Evolutionary conservation across 768 basidiomycete genomes (phyloP), one percentile per base, ranked within the genome.

Genomic region (Leccinum pellstonianum): DNA sequence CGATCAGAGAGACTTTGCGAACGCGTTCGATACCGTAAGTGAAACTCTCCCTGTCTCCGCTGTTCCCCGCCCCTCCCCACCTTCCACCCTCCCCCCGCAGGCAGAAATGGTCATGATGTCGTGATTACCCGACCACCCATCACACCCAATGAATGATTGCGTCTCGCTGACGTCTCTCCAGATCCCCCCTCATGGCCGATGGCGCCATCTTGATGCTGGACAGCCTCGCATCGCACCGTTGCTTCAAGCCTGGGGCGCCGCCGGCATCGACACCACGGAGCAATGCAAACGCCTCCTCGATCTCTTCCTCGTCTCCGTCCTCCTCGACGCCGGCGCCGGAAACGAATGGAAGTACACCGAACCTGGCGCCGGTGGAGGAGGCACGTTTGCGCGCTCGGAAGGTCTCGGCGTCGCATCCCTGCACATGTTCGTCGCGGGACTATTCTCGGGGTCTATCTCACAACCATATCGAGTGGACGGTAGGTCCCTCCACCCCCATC

Each of bases 321-420:
- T 98, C 14, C 85, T 99, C 37, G 96, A 98, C 66, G 96, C 95
- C 0, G 95, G 95, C 1, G 96, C 95, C 0, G 96, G 95, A 0
- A 87, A 83, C 57, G 67, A 75, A 1, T 98, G 95, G 95, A 74
- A 73, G 11, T 98, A 89, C 73, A 79, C 75, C 7, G 94, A 95
- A 58, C 71, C 79, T 5, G 75, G 70, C 0, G 81, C 83, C 0
- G 2, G 10, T n/a, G 83, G 82, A 0, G 83, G 82, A 0, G 67
- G 77, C 57, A 77, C 72, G 0, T 93, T 86, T 72, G 69, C 77
- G 54, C 81, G 89, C 66, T 95, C 83, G 5, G 91, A 87, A 69
- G 96, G 96, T 0, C 76, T 99, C 6, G 96, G 88, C 1, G 87
- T 98, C 5, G 96, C 94, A 0, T 93, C 91, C 67, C 76, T 93